Conservation (phyloP, 768 basidiomycete genomes). For the Tulasnella sp. region DNA sequence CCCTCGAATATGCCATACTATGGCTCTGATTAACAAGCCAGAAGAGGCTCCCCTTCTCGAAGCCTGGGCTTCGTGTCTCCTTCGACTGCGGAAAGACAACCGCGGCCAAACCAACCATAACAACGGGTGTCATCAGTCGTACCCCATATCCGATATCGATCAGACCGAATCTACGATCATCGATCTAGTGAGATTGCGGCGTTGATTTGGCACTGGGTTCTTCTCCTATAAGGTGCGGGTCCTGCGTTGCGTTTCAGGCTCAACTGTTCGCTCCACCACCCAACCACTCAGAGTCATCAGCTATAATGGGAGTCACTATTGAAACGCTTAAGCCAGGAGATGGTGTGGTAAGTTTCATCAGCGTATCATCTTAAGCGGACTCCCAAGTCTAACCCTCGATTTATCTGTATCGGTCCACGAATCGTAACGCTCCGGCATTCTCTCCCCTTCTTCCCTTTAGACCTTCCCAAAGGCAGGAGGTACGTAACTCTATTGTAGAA, state of each 20-base stretch:
- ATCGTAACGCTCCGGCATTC: too few species aligned
- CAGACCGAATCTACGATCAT: too few species aligned
- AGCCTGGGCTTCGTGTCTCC: too few species aligned
- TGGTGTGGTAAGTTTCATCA: neutral
- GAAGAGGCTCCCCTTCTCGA: too few species aligned
- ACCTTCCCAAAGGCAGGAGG: slow-evolving; percentile 68
- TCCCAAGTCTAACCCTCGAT: too few species aligned
- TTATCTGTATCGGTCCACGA: too few species aligned
- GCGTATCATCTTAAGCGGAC: neutral
- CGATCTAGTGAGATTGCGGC: too few species aligned
- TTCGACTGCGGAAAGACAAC: too few species aligned
- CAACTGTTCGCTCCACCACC: neutral
- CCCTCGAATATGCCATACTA: neutral
- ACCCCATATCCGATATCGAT: too few species aligned
- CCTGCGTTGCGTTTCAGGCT: neutral
- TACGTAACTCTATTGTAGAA: slow-evolving; percentile 36
- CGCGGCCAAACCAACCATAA: neutral
- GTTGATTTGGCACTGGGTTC: too few species aligned
- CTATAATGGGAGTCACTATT: neutral
- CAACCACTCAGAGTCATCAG: neutral
- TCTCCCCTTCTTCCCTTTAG: slow-evolving; percentile 13
- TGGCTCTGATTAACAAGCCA: too few species aligned
- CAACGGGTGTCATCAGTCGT: neutral
- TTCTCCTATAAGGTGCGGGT: too few species aligned
- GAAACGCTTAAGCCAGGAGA: neutral